Conservation (phyloP, 2,329 filamentous ascomycete species). For the Aspergillus sp. region DNA sequence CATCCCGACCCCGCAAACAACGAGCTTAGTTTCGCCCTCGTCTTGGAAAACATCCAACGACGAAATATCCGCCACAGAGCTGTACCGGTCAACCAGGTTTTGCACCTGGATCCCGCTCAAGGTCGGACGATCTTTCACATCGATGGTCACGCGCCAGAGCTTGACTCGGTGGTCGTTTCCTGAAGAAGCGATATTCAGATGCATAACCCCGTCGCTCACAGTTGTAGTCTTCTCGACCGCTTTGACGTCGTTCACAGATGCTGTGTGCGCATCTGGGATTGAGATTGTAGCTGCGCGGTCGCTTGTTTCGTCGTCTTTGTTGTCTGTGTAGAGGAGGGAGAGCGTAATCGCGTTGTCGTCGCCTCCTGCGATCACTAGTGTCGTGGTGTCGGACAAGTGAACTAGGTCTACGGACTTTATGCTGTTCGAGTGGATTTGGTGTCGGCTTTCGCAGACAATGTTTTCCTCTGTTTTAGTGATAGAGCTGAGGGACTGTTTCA, state of each 20-base stretch:
- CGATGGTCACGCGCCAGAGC: conserved; percentile 39
- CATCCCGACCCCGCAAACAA: conserved; percentile 53
- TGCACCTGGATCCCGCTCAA: conserved; percentile 24
- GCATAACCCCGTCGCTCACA: conserved; percentile 6
- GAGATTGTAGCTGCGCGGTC: conserved; percentile 32
- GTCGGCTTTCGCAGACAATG: conserved; percentile 37
- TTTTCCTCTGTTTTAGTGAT: conserved; percentile 14
- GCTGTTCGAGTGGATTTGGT: conserved; percentile 72
- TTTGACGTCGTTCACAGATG: conserved; percentile 43
- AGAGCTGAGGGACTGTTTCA: conserved; percentile 26
- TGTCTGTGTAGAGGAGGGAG: conserved; percentile 40
- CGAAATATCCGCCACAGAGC: conserved; percentile 57
- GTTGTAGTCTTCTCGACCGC: conserved; percentile 22
- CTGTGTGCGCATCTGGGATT: conserved; percentile 45
- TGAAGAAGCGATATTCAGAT: conserved; percentile 35
- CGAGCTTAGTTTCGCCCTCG: conserved; percentile 24
- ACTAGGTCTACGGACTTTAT: conserved; percentile 60
- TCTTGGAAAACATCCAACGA: conserved; percentile 44
- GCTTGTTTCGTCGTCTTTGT: conserved; percentile 8
- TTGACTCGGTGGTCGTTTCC: conserved; percentile 51
- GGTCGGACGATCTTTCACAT: conserved; percentile 17
- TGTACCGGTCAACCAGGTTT: conserved; percentile 37
- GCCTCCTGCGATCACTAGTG: conserved; percentile 71
- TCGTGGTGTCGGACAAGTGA: conserved; percentile 29
- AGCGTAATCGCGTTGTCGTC: conserved; percentile 82